Evolutionary conservation across 2,329 filamentous ascomycete species (phyloP).

Genomic region (Colletotrichum falcatum): DNA sequence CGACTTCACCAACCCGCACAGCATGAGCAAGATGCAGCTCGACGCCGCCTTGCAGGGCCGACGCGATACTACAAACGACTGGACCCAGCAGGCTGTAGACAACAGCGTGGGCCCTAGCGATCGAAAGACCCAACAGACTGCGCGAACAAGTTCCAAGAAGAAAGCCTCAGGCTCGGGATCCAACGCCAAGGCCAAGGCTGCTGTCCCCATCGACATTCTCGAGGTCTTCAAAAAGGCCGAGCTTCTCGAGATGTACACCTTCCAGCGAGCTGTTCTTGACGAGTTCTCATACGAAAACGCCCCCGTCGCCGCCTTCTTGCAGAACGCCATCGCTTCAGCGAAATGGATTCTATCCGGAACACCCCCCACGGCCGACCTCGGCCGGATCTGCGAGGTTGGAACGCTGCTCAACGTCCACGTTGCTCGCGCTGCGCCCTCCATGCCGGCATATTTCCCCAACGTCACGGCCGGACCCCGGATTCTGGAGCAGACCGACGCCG

Average conservation of each 20-base stretch:
- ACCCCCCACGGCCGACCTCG: constrained; percentile 52
- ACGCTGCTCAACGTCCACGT: constrained; percentile 54
- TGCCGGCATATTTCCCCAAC: constrained; percentile 51
- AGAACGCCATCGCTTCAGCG: constrained; percentile 47
- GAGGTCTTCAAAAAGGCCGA: constrained; percentile 39
- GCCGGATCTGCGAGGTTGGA: constrained; percentile 51
- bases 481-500: constrained; percentile 47
- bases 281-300: constrained; percentile 57
- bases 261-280: constrained; percentile 55
- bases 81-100: not conserved
- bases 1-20: constrained; percentile 2
- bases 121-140: constrained; percentile 26
- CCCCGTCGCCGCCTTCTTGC: constrained; percentile 50
- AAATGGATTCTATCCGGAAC: constrained; percentile 61
- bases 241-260: constrained; percentile 54
- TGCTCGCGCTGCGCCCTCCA: constrained; percentile 50
- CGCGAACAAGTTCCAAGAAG: constrained; percentile 18
- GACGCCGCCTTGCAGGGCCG: not conserved
- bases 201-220: not conserved
- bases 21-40: constrained; percentile 1
- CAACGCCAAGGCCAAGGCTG: constrained; percentile 1
- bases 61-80: not conserved
- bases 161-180: not conserved
- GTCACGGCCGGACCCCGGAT: constrained; percentile 51
- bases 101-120: constrained; percentile 29